These are phyloP conservation scores for Globisporangium emineosum DNA, from an alignment of 352 stramenopile genomes.

Conservation along the genomic window DNA sequence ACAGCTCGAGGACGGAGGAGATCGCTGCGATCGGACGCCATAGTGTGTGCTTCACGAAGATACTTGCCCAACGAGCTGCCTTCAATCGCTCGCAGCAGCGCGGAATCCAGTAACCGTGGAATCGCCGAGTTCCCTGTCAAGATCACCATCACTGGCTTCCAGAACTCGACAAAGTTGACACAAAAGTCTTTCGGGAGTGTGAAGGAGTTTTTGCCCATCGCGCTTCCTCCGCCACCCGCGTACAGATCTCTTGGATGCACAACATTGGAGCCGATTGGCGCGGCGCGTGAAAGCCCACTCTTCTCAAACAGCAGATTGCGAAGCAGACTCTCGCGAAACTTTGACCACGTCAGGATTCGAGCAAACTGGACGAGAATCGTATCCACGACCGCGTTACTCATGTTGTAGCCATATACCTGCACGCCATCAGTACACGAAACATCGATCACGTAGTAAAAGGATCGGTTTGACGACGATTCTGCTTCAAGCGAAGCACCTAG, in stretches of 20 bases:
- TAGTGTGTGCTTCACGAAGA: constrained; percentile 52
- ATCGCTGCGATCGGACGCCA: constrained; percentile 18
- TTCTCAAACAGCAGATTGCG: constrained; percentile 59
- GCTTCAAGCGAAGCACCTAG: not conserved
- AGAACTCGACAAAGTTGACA: constrained; percentile 62
- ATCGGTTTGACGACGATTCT: constrained; percentile 30
- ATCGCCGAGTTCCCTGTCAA: constrained; percentile 41
- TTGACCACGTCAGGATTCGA: constrained; percentile 66
- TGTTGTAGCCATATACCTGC: constrained; percentile 74
- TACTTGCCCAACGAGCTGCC: constrained; percentile 48
- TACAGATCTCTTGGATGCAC: constrained; percentile 62
- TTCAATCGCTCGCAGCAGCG: constrained; percentile 42
- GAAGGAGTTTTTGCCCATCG: constrained; percentile 26
- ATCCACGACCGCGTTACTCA: constrained; percentile 62
- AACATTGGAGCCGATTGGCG: constrained; percentile 44
- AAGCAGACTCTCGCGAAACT: constrained; percentile 64
- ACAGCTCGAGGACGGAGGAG: constrained; percentile 22
- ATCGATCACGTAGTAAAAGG: constrained; percentile 76
- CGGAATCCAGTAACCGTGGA: constrained; percentile 42
- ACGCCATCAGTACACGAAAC: constrained; percentile 58
- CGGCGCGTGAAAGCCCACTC: constrained; percentile 40
- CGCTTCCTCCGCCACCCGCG: constrained; percentile 29
- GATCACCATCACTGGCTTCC: constrained; percentile 38
- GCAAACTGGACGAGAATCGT: constrained; percentile 48
- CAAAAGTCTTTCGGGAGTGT: constrained; percentile 47